These are phyloP conservation scores for Pythium apleroticum DNA, from an alignment of 352 stramenopile species.

Conservation along the genomic window DNA sequence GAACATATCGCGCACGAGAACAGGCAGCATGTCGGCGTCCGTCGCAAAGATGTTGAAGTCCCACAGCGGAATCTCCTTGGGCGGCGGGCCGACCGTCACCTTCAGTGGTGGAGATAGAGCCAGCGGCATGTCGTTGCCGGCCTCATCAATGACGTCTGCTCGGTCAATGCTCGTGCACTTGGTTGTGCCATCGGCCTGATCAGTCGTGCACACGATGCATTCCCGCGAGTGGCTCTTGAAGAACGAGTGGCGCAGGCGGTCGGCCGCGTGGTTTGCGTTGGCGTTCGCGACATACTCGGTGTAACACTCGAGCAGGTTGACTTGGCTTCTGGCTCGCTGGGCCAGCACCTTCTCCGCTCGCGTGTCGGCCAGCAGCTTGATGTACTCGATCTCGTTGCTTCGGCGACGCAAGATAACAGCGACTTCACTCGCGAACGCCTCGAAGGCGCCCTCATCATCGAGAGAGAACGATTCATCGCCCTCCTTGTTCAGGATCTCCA, in stretches of 20 bases:
- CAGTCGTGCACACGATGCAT: conserved; percentile 37
- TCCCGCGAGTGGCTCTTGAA: conserved; percentile 43
- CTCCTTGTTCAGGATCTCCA: conserved; percentile 90
- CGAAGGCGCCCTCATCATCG: conserved; percentile 84
- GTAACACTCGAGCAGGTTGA: conserved; percentile 77
- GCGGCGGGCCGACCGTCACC: conserved; percentile 17
- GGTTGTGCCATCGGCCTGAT: conserved; percentile 24
- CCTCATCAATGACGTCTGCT: conserved; percentile 5
- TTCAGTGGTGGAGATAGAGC: neutral
- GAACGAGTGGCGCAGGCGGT: conserved; percentile 63
- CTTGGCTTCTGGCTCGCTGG: conserved; percentile 67
- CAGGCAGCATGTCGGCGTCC: conserved; percentile 48
- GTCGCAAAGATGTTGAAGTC: conserved; percentile 81
- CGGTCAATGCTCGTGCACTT: conserved; percentile 26
- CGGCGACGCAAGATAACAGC: conserved; percentile 81
- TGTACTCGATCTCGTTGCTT: conserved; percentile 87
- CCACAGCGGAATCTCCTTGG: conserved; percentile 44
- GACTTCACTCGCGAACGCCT: conserved; percentile 85
- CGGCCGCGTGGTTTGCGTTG: conserved; percentile 41
- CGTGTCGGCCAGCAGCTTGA: conserved; percentile 85
- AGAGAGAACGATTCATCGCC: conserved; percentile 70
- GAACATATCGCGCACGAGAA: conserved; percentile 74
- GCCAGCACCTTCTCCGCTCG: conserved; percentile 69
- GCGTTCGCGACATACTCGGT: conserved; percentile 67
- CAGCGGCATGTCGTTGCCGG: neutral